Conservation (phyloP, 345 rosid genomes). For the Raphanus raphanistrum region DNA sequence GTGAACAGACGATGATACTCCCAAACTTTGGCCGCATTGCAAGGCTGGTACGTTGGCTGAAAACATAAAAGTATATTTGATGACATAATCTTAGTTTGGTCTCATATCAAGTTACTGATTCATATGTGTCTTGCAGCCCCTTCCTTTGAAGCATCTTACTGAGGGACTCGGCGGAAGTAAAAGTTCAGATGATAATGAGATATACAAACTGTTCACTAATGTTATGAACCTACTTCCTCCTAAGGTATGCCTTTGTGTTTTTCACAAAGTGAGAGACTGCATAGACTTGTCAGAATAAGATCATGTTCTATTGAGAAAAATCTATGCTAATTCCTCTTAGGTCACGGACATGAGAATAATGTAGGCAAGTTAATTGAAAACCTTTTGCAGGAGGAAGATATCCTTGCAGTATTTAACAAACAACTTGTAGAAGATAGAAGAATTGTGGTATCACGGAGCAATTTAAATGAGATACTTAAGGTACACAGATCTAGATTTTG, state of each 20-base stretch:
- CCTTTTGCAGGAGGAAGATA: conserved; percentile 70
- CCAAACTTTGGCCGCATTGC: conserved; percentile 84
- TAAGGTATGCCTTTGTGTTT: conserved; percentile 49
- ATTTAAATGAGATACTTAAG: conserved; percentile 77
- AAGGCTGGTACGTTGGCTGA: conserved; percentile 68
- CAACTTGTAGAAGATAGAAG: conserved; percentile 91
- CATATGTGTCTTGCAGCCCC: conserved; percentile 62
- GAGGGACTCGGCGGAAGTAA: conserved; percentile 72
- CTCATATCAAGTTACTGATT: not conserved
- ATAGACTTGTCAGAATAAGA: not conserved
- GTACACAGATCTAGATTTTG: conserved; percentile 39
- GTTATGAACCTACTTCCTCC: conserved; percentile 71
- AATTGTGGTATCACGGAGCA: conserved; percentile 80
- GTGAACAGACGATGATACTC: conserved; percentile 84
- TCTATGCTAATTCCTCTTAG: not conserved
- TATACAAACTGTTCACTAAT: conserved; percentile 79
- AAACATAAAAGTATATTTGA: conserved; percentile 5
- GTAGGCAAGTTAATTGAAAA: conserved; percentile 1
- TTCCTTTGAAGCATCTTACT: conserved; percentile 76
- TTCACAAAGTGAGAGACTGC: not conserved
- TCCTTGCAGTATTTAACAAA: conserved; percentile 67
- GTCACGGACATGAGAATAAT: not conserved
- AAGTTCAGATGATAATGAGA: conserved; percentile 60
- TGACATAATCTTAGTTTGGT: conserved; percentile 7
- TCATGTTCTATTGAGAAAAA: not conserved